These are phyloP conservation scores for Grosmannia clavigera DNA, from an alignment of 2,329 filamentous ascomycete species.

Conservation along the genomic window DNA sequence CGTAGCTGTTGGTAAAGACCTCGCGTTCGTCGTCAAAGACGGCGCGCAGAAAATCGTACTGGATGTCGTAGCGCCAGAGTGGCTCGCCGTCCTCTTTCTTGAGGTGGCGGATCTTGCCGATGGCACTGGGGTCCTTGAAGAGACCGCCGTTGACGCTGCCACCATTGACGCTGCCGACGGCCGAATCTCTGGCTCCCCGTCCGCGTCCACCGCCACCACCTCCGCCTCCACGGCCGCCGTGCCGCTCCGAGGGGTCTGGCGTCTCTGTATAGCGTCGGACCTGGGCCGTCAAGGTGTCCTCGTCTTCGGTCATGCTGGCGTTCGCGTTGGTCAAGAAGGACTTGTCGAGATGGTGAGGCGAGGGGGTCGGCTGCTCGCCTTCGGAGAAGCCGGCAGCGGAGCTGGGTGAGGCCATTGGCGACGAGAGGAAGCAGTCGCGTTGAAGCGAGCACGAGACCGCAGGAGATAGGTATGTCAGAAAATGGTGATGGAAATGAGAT, in stretches of 20 bases:
- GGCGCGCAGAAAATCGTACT: conserved; percentile 71
- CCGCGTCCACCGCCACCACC: conserved; percentile 7
- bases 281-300: conserved; percentile 19
- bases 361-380: conserved; percentile 30
- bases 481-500: background rate
- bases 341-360: conserved; percentile 30
- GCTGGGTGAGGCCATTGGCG: conserved; percentile 24
- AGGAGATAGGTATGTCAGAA: too few relatives aligned
- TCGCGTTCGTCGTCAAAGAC: conserved; percentile 63
- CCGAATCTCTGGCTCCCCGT: conserved; percentile 20
- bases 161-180: conserved; percentile 15
- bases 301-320: conserved; percentile 35
- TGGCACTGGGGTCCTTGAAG: conserved; percentile 25
- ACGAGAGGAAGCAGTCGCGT: background rate
- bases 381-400: conserved; percentile 31
- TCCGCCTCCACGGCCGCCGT: conserved; percentile 10
- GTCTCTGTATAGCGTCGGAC: conserved; percentile 27
- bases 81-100: conserved; percentile 86
- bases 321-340: conserved; percentile 33
- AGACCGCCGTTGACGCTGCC: conserved; percentile 19
- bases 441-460: too few relatives aligned
- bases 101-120: conserved; percentile 67
- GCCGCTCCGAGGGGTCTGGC: conserved; percentile 25
- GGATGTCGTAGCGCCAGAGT: conserved; percentile 77
- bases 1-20: conserved; percentile 89